Base-by-base conservation (phyloP, 2,329 filamentous ascomycete species). In the Aspergillus novofumigatus region DNA sequence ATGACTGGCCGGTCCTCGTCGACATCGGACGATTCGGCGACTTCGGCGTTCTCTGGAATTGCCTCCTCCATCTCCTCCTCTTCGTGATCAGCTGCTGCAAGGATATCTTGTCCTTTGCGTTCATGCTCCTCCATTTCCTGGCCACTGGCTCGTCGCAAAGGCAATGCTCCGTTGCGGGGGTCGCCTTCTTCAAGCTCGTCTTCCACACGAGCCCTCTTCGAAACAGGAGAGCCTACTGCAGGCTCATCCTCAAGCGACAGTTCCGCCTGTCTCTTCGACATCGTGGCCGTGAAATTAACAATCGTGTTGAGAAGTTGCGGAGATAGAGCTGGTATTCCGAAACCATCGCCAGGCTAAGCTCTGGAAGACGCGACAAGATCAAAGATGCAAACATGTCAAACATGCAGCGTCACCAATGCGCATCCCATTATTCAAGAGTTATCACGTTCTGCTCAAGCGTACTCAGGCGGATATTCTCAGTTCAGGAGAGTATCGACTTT, bases 71-170 rank as follows among this genome's bases (percentile, higher is more conserved):
- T 54, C 53, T 70, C 70, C 53, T 76, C 57, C 85, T 78, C 86
- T 90, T 94, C 83, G 89, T 88, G 32, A 81, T 87, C 65, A 84
- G 80, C 78, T 86, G 89, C 52, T 85, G 86, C 77, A 80, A 74
- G 64, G 9, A 73, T 69, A 56, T 74, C 59, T 45, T 70, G 59
- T 20, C 69, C 69, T 56, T 72, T 73, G 65, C 64, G 68, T 52
- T 73, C 71, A 54, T 75, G 67, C 53, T 72, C 55, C 52, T 74
- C 72, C 55, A 65, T 65, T 60, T 74, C 67, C 44, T 70, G 68
- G 48, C 65, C 69, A 53, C 55, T 64, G 32, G 67, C 54, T 54
- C 60, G 62, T 56, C 65, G 66, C 58, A 67, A 64, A 47, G 64
- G 66, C 25, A 62, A 55, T 48, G 63, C 66, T 57, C 65, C 64